Evolutionary conservation across 305 asterid genomes (phyloP).

Genomic region (Fraxinus nigra): DNA sequence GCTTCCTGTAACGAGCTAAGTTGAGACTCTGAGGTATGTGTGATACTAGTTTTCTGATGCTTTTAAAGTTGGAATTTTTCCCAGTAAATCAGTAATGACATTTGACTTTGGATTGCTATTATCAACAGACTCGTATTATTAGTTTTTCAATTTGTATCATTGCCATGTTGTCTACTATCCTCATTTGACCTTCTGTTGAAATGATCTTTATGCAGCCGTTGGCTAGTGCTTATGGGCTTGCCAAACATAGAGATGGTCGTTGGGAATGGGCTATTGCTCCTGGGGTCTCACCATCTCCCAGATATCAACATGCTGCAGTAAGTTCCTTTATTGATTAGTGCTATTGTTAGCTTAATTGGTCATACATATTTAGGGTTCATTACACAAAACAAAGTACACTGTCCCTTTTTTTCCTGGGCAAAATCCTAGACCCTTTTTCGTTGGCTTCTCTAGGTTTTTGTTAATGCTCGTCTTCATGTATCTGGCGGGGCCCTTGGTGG

Average conservation of each 20-base stretch:
- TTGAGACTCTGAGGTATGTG: neutral
- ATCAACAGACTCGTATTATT: neutral
- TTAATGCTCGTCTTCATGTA: slow-evolving; percentile 98
- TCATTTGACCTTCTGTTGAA: slow-evolving; percentile 12
- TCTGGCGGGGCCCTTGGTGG: slow-evolving; percentile 99
- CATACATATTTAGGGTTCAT: neutral
- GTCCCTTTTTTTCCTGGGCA: slow-evolving; percentile 9
- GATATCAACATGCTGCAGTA: slow-evolving; percentile 99
- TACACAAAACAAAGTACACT: neutral
- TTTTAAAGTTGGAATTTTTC: slow-evolving; percentile 10
- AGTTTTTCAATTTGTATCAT: slow-evolving; percentile 11
- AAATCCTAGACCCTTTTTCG: slow-evolving; percentile 21
- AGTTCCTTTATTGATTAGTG: slow-evolving; percentile 27
- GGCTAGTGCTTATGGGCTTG: slow-evolving; percentile 97
- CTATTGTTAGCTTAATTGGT: neutral
- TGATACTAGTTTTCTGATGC: neutral
- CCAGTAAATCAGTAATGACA: slow-evolving; percentile 7
- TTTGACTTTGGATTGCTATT: neutral
- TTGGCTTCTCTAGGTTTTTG: slow-evolving; percentile 66
- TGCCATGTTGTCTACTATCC: slow-evolving; percentile 18
- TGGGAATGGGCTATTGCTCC: slow-evolving; percentile 99
- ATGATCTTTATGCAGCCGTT: slow-evolving; percentile 62
- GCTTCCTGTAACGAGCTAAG: neutral
- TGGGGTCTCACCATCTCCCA: slow-evolving; percentile 92
- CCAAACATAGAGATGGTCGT: slow-evolving; percentile 99